Evolutionary conservation across 2,329 filamentous ascomycete species (phyloP).

Genomic region (Aspergillus hiratsukae): DNA sequence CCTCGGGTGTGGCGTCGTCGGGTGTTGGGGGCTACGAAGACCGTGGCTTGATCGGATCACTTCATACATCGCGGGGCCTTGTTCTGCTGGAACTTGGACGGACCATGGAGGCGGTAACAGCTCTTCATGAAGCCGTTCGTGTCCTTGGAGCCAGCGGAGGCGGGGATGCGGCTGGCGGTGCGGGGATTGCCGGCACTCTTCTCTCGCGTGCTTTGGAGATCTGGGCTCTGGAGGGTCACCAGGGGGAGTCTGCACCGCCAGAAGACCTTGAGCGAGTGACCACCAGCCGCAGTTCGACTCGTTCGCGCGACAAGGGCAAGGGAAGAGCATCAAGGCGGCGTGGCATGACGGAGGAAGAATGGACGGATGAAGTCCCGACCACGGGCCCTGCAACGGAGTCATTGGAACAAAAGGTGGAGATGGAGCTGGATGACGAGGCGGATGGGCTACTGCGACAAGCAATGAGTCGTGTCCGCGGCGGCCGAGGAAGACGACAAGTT

Average conservation of each 20-base stretch:
- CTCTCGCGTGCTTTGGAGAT: constrained; percentile 43
- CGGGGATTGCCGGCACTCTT: constrained; percentile 44
- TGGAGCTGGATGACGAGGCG: constrained; percentile 42
- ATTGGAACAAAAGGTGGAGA: constrained; percentile 34
- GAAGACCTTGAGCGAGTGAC: constrained; percentile 13
- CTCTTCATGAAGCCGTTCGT: constrained; percentile 68
- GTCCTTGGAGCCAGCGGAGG: constrained; percentile 43
- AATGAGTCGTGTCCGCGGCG: constrained; percentile 29
- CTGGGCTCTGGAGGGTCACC: constrained; percentile 40
- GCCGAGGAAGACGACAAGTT: constrained; percentile 16
- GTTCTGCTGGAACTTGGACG: constrained; percentile 73
- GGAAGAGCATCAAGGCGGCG: constrained; percentile 21
- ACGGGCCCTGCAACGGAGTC: constrained; percentile 11
- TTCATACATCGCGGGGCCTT: constrained; percentile 60
- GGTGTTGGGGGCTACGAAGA: constrained; percentile 46
- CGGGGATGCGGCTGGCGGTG: constrained; percentile 44
- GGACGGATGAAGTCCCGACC: constrained; percentile 32
- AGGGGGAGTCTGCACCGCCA: constrained; percentile 16
- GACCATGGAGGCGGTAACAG: constrained; percentile 71
- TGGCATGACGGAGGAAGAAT: constrained; percentile 24
- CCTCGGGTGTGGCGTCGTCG: constrained; percentile 32
- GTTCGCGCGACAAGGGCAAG: constrained; percentile 28
- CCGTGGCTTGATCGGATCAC: constrained; percentile 42
- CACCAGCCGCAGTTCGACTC: constrained; percentile 18
- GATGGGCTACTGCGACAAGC: constrained; percentile 39